Evolutionary conservation across 2,329 filamentous ascomycete species (phyloP).

Genomic region (Fusarium proliferatum): DNA sequence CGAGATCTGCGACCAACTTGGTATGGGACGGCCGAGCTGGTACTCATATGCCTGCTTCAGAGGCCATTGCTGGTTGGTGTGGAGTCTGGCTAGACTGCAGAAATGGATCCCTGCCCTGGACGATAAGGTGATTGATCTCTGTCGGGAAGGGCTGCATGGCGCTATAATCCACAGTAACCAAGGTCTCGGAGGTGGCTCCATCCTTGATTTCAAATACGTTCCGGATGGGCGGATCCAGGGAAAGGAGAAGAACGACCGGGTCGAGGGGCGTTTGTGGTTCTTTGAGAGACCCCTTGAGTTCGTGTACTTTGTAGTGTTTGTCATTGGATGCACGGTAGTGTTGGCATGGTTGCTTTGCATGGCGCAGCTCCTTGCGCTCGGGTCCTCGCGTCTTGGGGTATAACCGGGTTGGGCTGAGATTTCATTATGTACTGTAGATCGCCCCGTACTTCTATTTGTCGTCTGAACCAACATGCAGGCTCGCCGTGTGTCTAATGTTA

Average conservation of each 20-base stretch:
- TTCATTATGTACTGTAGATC: not conserved
- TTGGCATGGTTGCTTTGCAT: conserved; percentile 1
- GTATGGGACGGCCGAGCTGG: conserved; percentile 47
- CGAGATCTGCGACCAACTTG: conserved; percentile 50
- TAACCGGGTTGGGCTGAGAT: not conserved
- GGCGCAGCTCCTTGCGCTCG: not conserved
- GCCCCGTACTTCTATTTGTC: not conserved
- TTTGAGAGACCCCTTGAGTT: conserved; percentile 42
- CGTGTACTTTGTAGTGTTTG: conserved; percentile 41
- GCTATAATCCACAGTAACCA: conserved; percentile 44
- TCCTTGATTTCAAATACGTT: conserved; percentile 50
- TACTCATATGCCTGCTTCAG: conserved; percentile 46
- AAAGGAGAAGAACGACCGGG: conserved; percentile 38
- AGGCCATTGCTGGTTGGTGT: conserved; percentile 49
- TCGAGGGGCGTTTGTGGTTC: conserved; percentile 16
- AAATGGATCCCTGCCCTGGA: conserved; percentile 42
- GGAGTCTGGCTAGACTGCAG: conserved; percentile 44
- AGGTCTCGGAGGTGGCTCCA: conserved; percentile 44
- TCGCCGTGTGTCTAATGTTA: not conserved
- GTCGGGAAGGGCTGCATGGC: conserved; percentile 41
- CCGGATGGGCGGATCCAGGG: conserved; percentile 39
- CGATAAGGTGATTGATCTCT: conserved; percentile 38
- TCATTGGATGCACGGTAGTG: conserved; percentile 19
- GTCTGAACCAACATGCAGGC: not conserved
- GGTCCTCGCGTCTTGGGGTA: not conserved